Percentiles rank a stretch among this genome's conserved stretches.
These are phyloP conservation scores for Holtermanniella nyarrowii DNA, from an alignment of 768 basidiomycete species.

Conservation along the genomic window DNA sequence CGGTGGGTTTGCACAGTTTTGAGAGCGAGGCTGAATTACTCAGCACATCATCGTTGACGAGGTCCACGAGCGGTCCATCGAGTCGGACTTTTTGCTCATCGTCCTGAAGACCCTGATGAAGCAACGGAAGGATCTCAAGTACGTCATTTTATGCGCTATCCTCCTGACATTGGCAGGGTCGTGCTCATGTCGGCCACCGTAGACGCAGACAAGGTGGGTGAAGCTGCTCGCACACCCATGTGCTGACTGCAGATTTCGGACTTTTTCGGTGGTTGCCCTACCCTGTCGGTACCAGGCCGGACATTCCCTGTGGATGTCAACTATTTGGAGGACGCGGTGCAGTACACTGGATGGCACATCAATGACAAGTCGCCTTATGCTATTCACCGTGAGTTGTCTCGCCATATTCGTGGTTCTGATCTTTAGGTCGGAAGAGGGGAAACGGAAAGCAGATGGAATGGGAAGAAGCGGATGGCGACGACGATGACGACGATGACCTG, in stretches of 20 bases:
- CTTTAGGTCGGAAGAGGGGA: constrained; percentile 57
- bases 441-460: constrained; percentile 58
- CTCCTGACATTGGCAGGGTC: constrained; percentile 50
- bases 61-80: constrained; percentile 94
- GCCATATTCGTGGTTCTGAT: background rate
- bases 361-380: constrained; percentile 66
- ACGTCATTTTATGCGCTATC: constrained; percentile 20
- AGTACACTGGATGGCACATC: constrained; percentile 68
- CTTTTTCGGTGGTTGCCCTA: constrained; percentile 75
- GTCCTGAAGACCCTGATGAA: constrained; percentile 74
- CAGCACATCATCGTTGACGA: constrained; percentile 24
- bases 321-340: constrained; percentile 84
- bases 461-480: constrained; percentile 67
- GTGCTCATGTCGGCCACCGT: constrained; percentile 95
- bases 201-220: constrained; percentile 46
- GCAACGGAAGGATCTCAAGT: constrained; percentile 77
- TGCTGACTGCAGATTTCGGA: constrained; percentile 51
- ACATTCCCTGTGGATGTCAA: constrained; percentile 83
- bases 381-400: constrained; percentile 16
- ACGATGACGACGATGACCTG: constrained; percentile 44
- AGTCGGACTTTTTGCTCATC: constrained; percentile 92
- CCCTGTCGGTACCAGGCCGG: constrained; percentile 79
- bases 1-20: constrained; percentile 46
- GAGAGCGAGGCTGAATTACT: background rate
- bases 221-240: background rate